Evolutionary conservation across 2,329 filamentous ascomycete species (phyloP).

Genomic region (Neofusicoccum laricinum): DNA sequence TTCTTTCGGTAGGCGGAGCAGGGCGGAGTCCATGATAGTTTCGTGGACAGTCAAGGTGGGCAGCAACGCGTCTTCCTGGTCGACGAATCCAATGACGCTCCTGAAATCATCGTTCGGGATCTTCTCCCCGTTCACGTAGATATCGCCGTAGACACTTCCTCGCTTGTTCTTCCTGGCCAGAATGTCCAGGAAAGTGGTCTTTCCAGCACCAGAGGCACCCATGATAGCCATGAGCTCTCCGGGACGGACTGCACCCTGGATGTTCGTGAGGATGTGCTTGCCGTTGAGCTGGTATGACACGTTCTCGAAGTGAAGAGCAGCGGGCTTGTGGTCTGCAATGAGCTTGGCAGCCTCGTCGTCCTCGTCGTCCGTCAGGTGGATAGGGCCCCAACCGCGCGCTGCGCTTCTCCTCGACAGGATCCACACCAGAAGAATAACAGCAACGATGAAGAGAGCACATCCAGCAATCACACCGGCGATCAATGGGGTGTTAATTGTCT

Average conservation of each 20-base stretch:
- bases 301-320: slow-evolving; percentile 82
- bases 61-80: slow-evolving; percentile 96
- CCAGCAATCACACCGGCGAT: slow-evolving; percentile 92
- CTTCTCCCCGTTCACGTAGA: slow-evolving; percentile 91
- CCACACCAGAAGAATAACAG: slow-evolving; percentile 78
- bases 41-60: slow-evolving; percentile 96
- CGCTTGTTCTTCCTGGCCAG: slow-evolving; percentile 96
- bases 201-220: slow-evolving; percentile 95
- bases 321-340: slow-evolving; percentile 87
- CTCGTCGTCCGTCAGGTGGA: slow-evolving; percentile 78
- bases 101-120: slow-evolving; percentile 81
- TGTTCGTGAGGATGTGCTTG: slow-evolving; percentile 75
- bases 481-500: slow-evolving; percentile 93
- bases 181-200: slow-evolving; percentile 96
- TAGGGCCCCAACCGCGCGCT: slow-evolving; percentile 61
- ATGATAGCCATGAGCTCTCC: slow-evolving; percentile 98
- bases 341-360: slow-evolving; percentile 81
- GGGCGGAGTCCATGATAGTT: slow-evolving; percentile 90
- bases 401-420: slow-evolving; percentile 75
- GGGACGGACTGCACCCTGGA: slow-evolving; percentile 84
- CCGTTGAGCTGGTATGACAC: slow-evolving; percentile 85
- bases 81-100: slow-evolving; percentile 91
- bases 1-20: slow-evolving; percentile 85
- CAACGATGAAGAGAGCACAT: slow-evolving; percentile 83
- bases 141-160: slow-evolving; percentile 72